A percentile compares a stretch with the other conserved stretches of the same genome.
Evolutionary conservation across 2,329 filamentous ascomycete genomes (phyloP).

Genomic region (Alternaria infectoria): DNA sequence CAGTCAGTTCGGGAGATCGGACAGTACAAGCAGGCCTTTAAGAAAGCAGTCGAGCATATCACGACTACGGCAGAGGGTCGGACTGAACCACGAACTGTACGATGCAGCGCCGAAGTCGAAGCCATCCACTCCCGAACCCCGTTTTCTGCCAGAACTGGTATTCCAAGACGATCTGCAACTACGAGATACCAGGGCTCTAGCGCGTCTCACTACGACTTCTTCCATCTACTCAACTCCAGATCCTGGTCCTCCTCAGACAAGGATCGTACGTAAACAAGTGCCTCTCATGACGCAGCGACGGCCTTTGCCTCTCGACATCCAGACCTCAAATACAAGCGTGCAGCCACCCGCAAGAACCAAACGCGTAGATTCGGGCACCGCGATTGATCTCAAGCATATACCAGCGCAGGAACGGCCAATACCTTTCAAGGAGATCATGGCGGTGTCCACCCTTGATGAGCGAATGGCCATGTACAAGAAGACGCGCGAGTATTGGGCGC

Average conservation of each 20-base stretch:
- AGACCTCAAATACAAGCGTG: background rate
- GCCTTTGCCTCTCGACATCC: background rate
- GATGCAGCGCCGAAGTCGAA: background rate
- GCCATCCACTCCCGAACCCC: background rate
- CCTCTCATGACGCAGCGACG: background rate
- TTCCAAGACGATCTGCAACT: slow-evolving; percentile 5
- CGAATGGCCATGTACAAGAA: slow-evolving; percentile 42
- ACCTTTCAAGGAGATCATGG: slow-evolving; percentile 40
- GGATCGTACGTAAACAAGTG: background rate
- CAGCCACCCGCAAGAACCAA: slow-evolving; percentile 21
- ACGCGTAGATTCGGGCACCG: slow-evolving; percentile 42
- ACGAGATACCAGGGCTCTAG: background rate
- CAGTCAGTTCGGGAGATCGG: background rate
- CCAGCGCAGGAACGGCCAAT: slow-evolving; percentile 29
- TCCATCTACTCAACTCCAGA: slow-evolving; percentile 9
- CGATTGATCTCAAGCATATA: slow-evolving; percentile 33
- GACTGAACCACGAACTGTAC: slow-evolving; percentile 15
- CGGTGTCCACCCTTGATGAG: slow-evolving; percentile 30
- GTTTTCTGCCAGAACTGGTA: background rate
- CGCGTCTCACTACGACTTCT: slow-evolving; percentile 8
- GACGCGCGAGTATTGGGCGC: slow-evolving; percentile 45
- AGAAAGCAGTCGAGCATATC: slow-evolving; percentile 27
- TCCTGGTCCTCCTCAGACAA: background rate
- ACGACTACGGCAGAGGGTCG: slow-evolving; percentile 23
- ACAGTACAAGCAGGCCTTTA: slow-evolving; percentile 10